Percentiles rank a stretch among this genome's conserved stretches.
phyloP scores from a whole-genome alignment of 192 early-diverging fungal species.

The Coemansia asiatica region DNA sequence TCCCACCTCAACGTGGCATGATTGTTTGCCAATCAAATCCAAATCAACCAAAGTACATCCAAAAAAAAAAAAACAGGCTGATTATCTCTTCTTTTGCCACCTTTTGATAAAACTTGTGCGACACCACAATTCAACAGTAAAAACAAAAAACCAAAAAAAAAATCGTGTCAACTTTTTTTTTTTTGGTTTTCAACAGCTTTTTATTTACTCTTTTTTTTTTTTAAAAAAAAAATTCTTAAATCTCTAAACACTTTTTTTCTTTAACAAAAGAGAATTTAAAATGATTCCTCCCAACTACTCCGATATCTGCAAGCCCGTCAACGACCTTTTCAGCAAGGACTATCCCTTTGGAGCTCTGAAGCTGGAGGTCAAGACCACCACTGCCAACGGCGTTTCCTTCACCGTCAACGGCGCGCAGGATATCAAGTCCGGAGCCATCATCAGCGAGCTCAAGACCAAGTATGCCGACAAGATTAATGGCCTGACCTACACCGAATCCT shows the following conservation, averaged over 20 bases:
- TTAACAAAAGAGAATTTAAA: neutral
- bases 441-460: slow-evolving; percentile 97
- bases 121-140: no score
- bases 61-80: no score
- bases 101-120: no score
- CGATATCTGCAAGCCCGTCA: slow-evolving; percentile 93
- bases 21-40: neutral
- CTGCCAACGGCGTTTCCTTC: slow-evolving; percentile 95
- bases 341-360: slow-evolving; percentile 89
- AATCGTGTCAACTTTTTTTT: neutral
- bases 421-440: slow-evolving; percentile 91
- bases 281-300: slow-evolving; percentile 82
- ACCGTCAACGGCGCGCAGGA: slow-evolving; percentile 93
- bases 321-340: slow-evolving; percentile 97
- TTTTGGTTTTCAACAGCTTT: slow-evolving; percentile 3
- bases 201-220: neutral
- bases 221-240: neutral
- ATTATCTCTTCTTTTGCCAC: neutral
- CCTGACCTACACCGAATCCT: slow-evolving; percentile 93
- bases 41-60: neutral
- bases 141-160: neutral
- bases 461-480: slow-evolving; percentile 93
- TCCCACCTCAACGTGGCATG: neutral
- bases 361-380: slow-evolving; percentile 97
- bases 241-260: slow-evolving; percentile 3